These are phyloP conservation scores for Thelonectria discophora DNA, from an alignment of 2,329 filamentous ascomycete species.

Conservation along the genomic window DNA sequence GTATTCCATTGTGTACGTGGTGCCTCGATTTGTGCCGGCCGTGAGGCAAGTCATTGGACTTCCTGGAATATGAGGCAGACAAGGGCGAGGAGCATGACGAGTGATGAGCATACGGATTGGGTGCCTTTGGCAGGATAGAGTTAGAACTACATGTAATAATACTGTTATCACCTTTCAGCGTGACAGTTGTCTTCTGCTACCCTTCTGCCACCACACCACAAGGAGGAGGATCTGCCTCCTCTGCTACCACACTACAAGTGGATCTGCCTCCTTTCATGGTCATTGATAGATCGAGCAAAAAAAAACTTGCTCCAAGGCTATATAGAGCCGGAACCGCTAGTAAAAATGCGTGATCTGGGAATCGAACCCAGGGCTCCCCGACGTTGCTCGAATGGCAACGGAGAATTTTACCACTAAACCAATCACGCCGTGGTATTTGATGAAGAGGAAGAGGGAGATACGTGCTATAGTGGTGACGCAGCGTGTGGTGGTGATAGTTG, in stretches of 20 bases:
- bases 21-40: conserved; percentile 60
- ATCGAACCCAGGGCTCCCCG: background rate
- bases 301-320: background rate
- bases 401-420: background rate
- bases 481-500: no score
- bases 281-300: background rate
- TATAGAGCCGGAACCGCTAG: background rate
- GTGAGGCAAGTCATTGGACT: conserved; percentile 58
- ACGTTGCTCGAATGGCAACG: background rate
- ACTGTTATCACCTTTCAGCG: background rate
- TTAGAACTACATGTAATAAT: conserved; percentile 20
- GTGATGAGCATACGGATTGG: background rate
- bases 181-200: no score
- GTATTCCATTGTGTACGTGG: conserved; percentile 60
- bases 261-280: no score
- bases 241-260: no score
- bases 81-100: background rate
- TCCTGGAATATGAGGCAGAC: conserved; percentile 57
- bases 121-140: conserved; percentile 12
- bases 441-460: background rate
- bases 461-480: background rate
- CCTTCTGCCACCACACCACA: no score
- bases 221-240: no score
- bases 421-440: background rate
- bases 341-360: background rate